Base-by-base conservation (phyloP, 106 monocot species). In the Hemerocallis citrina region DNA sequence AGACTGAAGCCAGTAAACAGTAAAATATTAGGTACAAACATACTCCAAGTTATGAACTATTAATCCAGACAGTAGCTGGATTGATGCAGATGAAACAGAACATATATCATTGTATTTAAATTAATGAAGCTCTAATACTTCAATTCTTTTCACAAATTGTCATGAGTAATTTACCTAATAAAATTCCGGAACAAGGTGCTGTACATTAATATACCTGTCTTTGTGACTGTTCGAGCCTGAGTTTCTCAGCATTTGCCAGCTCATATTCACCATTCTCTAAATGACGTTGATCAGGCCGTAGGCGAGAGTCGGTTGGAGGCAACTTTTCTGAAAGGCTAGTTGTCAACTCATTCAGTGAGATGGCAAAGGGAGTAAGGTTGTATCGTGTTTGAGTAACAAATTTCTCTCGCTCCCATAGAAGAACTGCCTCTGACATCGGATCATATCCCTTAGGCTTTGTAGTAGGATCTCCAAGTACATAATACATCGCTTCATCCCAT, bases 261-360 rank as follows among this genome's bases (percentile, higher is more conserved):
- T 94, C 94, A 86, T 85, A 94, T 80, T 94, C 89, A 43, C 94
- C 94, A 80, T 89, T 86, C 55, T 94, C 94, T 58, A 94, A 65
- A 69, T 80, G 85, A 28, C 89, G 68, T 57, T 94, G 94, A 76
- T 89, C 94, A 39, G 94, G 94, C 65, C 89, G 72, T 31, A 89
- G 72, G 17, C 94, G 76, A 43, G 94, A 94, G 49, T 94, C 94
- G 13, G 89, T 94, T 22, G 89, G 89, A 50, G 94, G 89, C 59
- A 94, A 64, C 78, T 75, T 89, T 6, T 85, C 77, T 28, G 49
- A 15, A 42, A 89, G 59, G 43, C 70, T 68, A 15, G 74, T 48
- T 19, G 78, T 80, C 56, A 94, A 47, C 59, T 94, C 94, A 75
- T 94, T 94, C 42, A 89, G 68, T 12, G 94, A 86, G 45, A 89